Evolutionary conservation across 2,329 filamentous ascomycete genomes (phyloP).

Genomic region (Diaporthe humulicola): DNA sequence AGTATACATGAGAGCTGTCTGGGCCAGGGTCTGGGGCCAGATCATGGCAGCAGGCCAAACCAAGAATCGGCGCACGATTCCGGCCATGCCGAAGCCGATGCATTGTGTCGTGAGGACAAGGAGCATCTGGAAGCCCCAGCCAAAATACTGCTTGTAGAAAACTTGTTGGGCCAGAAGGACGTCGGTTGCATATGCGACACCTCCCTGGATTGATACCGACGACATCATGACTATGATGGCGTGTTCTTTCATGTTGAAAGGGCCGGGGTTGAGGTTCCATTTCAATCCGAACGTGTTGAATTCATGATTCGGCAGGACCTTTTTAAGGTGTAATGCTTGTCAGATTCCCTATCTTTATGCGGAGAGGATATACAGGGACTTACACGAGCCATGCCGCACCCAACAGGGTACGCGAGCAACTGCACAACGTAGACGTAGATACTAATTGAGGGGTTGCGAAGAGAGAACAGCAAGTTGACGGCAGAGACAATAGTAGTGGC

Average conservation of each 20-base stretch:
- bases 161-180: slow-evolving; percentile 58
- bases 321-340: not conserved
- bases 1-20: slow-evolving; percentile 73
- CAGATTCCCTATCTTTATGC: not conserved
- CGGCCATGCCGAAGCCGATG: slow-evolving; percentile 71
- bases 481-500: slow-evolving; percentile 34
- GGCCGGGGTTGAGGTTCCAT: slow-evolving; percentile 50
- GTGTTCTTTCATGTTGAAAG: slow-evolving; percentile 53
- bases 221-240: slow-evolving; percentile 50
- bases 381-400: slow-evolving; percentile 32
- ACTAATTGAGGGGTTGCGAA: slow-evolving; percentile 33
- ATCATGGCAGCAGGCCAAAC: slow-evolving; percentile 74
- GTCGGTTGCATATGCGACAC: slow-evolving; percentile 52
- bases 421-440: slow-evolving; percentile 38
- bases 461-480: slow-evolving; percentile 36
- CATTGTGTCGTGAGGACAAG: slow-evolving; percentile 73
- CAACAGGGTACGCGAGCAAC: slow-evolving; percentile 33
- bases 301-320: slow-evolving; percentile 36
- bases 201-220: slow-evolving; percentile 42
- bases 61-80: slow-evolving; percentile 70
- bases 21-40: slow-evolving; percentile 73
- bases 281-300: slow-evolving; percentile 44
- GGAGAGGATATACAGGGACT: not conserved
- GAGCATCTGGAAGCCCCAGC: slow-evolving; percentile 71
- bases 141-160: slow-evolving; percentile 66